phyloP scores from a whole-genome alignment of 306 rosid genomes.

The Lablab purpureus region DNA sequence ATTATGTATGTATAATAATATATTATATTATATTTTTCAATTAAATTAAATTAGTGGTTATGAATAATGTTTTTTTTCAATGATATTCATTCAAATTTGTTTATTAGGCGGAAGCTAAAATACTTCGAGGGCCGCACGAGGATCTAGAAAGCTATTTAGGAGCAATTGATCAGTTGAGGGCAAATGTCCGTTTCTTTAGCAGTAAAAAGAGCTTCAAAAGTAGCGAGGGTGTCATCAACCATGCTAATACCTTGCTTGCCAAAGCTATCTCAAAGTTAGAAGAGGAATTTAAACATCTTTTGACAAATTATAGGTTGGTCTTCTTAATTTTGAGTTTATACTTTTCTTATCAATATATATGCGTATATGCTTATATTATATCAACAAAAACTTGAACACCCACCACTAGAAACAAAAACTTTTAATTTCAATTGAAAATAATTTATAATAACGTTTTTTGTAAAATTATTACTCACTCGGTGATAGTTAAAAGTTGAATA shows the following conservation, averaged over 20 bases:
- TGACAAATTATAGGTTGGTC: conserved; percentile 80
- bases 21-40: conserved; percentile 19
- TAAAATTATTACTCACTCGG: no score
- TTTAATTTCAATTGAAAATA: no score
- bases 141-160: conserved; percentile 91
- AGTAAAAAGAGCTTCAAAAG: conserved; percentile 67
- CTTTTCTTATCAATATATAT: conserved; percentile 1
- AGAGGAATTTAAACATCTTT: conserved; percentile 88
- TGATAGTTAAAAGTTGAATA: no score
- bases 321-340: conserved; percentile 32
- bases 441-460: no score
- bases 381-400: no score
- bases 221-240: conserved; percentile 67
- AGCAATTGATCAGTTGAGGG: conserved; percentile 83
- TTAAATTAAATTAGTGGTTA: background rate
- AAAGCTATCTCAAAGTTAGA: conserved; percentile 95
- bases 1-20: background rate
- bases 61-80: conserved; percentile 14
- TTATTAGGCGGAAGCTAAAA: conserved; percentile 94
- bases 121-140: conserved; percentile 94
- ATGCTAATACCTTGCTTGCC: conserved; percentile 77
- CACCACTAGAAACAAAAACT: no score
- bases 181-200: conserved; percentile 67
- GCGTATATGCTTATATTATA: conserved; percentile 19
- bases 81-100: conserved; percentile 36